phyloP scores from a whole-genome alignment of 2,329 filamentous ascomycete species.

The Calonectria pauciramosa region DNA sequence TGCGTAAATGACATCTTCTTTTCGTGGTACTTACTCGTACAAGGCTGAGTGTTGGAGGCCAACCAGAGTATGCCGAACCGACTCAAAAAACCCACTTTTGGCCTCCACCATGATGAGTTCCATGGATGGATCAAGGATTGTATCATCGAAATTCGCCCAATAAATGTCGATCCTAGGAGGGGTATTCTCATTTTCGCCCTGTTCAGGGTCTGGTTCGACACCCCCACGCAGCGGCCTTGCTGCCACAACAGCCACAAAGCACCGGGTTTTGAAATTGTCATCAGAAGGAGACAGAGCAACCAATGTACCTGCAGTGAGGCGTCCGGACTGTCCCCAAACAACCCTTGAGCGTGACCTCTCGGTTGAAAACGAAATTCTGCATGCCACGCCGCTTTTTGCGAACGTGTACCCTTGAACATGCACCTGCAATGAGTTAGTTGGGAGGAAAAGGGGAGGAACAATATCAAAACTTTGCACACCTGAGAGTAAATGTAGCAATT shows the following conservation, averaged over 20 bases:
- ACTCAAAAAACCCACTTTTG: slow-evolving; percentile 81
- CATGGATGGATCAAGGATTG: slow-evolving; percentile 75
- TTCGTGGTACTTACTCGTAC: slow-evolving; percentile 63
- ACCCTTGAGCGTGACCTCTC: slow-evolving; percentile 75
- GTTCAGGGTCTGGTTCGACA: slow-evolving; percentile 66
- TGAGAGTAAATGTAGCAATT: slow-evolving; percentile 78
- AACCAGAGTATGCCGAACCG: slow-evolving; percentile 78
- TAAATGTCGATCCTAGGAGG: slow-evolving; percentile 83
- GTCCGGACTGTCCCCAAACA: slow-evolving; percentile 69
- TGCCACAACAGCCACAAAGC: slow-evolving; percentile 80
- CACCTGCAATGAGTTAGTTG: slow-evolving; percentile 62
- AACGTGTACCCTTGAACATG: slow-evolving; percentile 76
- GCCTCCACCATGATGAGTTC: slow-evolving; percentile 87
- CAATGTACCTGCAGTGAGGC: slow-evolving; percentile 66
- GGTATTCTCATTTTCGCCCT: slow-evolving; percentile 36
- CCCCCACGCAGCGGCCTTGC: slow-evolving; percentile 73
- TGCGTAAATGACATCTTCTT: background rate
- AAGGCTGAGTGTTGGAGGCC: slow-evolving; percentile 74
- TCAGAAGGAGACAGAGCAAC: slow-evolving; percentile 64
- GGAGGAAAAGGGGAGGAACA: background rate
- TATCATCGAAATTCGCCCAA: slow-evolving; percentile 72
- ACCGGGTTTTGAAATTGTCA: slow-evolving; percentile 75
- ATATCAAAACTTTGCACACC: slow-evolving; percentile 56
- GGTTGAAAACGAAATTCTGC: slow-evolving; percentile 79
- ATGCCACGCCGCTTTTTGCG: slow-evolving; percentile 72